Evolutionary conservation across 805 yeast genomes (phyloP), one percentile per base, ranked within the genome.

Genomic region (Metschnikowia kunwiensis): DNA sequence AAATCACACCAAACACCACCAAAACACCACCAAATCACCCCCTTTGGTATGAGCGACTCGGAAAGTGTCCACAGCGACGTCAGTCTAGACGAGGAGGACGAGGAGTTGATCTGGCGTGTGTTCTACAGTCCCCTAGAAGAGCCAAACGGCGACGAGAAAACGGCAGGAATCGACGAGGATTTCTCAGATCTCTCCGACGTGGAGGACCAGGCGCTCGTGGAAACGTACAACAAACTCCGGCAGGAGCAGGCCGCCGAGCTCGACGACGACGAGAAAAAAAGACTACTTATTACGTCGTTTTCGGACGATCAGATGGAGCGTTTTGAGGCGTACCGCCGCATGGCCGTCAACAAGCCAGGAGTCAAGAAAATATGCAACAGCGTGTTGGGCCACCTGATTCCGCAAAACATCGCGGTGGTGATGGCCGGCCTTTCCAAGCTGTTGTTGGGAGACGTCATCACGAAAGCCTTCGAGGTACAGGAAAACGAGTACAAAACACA

Each of bases 401-500:
- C 91, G 2, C 85, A 76, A 40, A 84, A 83, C 43, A 81, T 87
- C 15, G 84, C 95, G 0, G 80, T 86, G 35, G 80, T 87, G 7
- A 60, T 89, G 30, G 85, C 91, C 5, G 96, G 96, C 57, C 74
- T 87, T 37, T 84, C 95, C 2, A 89, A 89, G 55, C 84, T 86
- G 49, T 81, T 86, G 55, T 74, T 88, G n/a, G 95, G 96, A 9
- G 97, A 89, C 50, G 74, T 89, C 12, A 82, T 89, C 9, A 94
- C 89, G 44, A 70, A 77, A 50, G 95, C 96, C 0, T 71, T 81
- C 43, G 82, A 78, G 34, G 77, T 85, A 1, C 89, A 86, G 53
- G 66, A 72, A 36, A 67, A 74, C 39, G 75, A 76, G 50, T 60
- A 68, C 50, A 68, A 74, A 60, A 65, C 67, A 0, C 59, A 59